Percentiles rank a stretch among this genome's conserved stretches.
These are phyloP conservation scores for Diddensiella transvaalensis DNA, from an alignment of 805 yeast genomes.

Conservation along the genomic window DNA sequence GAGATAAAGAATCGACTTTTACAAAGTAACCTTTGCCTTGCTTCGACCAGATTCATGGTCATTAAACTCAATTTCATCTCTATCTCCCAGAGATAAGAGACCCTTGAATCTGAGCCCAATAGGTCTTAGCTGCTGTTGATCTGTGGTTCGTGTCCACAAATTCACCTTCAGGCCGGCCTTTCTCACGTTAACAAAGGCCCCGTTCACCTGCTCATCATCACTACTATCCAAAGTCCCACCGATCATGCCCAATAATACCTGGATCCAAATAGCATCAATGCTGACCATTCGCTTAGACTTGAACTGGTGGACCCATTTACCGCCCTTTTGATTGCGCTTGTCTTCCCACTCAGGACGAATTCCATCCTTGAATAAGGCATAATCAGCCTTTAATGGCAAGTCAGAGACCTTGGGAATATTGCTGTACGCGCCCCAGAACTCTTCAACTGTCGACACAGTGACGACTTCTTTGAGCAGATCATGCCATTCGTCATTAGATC, in stretches of 20 bases:
- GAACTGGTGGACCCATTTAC: constrained; percentile 80
- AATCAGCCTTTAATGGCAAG: constrained; percentile 88
- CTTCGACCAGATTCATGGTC: constrained; percentile 49
- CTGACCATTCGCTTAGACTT: constrained; percentile 31
- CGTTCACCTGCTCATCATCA: constrained; percentile 84
- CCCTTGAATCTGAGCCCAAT: constrained; percentile 86
- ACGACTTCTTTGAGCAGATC: constrained; percentile 91
- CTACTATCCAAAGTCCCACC: constrained; percentile 94
- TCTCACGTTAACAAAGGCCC: constrained; percentile 88
- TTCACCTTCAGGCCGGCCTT: constrained; percentile 78
- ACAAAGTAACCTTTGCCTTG: constrained; percentile 20
- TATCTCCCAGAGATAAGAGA: constrained; percentile 70
- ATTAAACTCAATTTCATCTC: constrained; percentile 75
- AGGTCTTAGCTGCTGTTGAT: constrained; percentile 55
- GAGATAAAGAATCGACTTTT: no score
- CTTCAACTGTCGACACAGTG: constrained; percentile 91
- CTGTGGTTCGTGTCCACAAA: constrained; percentile 86
- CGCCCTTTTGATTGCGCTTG: constrained; percentile 78
- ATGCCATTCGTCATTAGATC: constrained; percentile 76
- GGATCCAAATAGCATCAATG: constrained; percentile 86
- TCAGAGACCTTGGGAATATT: constrained; percentile 89
- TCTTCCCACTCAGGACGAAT: constrained; percentile 99
- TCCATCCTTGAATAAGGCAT: constrained; percentile 90
- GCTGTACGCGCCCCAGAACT: constrained; percentile 97
- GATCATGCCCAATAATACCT: constrained; percentile 68